These are phyloP conservation scores for Gyrodon lividus DNA, from an alignment of 768 basidiomycete genomes.

Conservation along the genomic window DNA sequence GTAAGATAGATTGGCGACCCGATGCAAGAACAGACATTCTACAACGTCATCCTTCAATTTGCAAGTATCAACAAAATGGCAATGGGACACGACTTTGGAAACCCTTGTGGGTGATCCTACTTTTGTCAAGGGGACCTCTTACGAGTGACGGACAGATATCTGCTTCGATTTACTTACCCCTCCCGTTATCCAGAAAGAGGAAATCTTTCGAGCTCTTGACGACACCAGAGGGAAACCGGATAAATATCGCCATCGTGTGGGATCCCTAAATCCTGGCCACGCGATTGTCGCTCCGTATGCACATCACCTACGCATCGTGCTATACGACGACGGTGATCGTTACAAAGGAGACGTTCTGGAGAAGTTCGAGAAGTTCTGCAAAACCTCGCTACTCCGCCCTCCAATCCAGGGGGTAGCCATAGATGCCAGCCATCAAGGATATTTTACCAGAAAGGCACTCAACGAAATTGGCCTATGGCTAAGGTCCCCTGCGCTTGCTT, in stretches of 20 bases:
- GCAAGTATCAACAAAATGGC: slow-evolving; percentile 59
- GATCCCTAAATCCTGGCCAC: slow-evolving; percentile 59
- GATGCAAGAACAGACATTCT: slow-evolving; percentile 47
- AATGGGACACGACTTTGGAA: slow-evolving; percentile 56
- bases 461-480: slow-evolving; percentile 45
- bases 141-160: slow-evolving; percentile 43
- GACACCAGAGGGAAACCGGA: slow-evolving; percentile 29
- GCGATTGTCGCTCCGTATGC: slow-evolving; percentile 64
- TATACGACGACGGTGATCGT: slow-evolving; percentile 48
- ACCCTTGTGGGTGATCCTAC: slow-evolving; percentile 51
- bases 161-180: slow-evolving; percentile 69
- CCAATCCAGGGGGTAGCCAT: slow-evolving; percentile 38
- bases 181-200: slow-evolving; percentile 58
- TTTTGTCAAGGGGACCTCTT: slow-evolving; percentile 11
- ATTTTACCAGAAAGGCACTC: slow-evolving; percentile 52
- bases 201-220: slow-evolving; percentile 54
- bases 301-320: slow-evolving; percentile 63
- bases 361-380: slow-evolving; percentile 55
- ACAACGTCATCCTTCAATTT: slow-evolving; percentile 54
- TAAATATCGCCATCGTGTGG: slow-evolving; percentile 55
- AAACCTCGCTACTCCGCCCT: slow-evolving; percentile 44
- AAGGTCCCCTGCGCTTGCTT: slow-evolving; percentile 36
- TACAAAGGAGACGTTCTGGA: slow-evolving; percentile 35
- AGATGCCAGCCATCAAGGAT: slow-evolving; percentile 46
- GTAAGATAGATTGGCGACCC: slow-evolving; percentile 56